A percentile compares a stretch with the other conserved stretches of the same genome.
These are phyloP conservation scores for Galerina marginata DNA, from an alignment of 768 basidiomycete genomes.

Conservation along the genomic window DNA sequence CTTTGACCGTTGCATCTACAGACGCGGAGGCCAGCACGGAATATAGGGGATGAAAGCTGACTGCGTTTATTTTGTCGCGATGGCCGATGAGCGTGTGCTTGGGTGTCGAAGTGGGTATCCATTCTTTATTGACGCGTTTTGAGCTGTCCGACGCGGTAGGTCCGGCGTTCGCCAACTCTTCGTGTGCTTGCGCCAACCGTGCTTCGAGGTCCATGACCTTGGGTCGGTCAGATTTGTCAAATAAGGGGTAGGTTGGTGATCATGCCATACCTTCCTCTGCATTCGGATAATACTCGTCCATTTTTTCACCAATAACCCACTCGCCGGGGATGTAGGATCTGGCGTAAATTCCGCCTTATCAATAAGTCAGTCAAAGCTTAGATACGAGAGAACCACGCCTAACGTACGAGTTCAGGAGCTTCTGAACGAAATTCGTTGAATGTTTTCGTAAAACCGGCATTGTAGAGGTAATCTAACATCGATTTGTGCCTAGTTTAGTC, in stretches of 20 bases:
- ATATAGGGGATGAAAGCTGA: slow-evolving; percentile 89
- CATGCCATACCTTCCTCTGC: slow-evolving; percentile 83
- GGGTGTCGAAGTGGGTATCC: slow-evolving; percentile 88
- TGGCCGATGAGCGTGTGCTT: slow-evolving; percentile 79
- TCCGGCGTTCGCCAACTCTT: slow-evolving; percentile 56
- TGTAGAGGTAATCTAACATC: slow-evolving; percentile 78
- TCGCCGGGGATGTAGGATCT: slow-evolving; percentile 86
- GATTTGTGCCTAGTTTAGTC: slow-evolving; percentile 66
- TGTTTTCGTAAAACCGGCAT: slow-evolving; percentile 66
- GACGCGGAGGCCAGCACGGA: slow-evolving; percentile 84
- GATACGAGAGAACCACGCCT: background rate
- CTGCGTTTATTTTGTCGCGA: slow-evolving; percentile 73
- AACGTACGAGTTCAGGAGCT: slow-evolving; percentile 32
- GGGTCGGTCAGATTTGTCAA: slow-evolving; percentile 9
- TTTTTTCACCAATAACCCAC: slow-evolving; percentile 93
- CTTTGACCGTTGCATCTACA: slow-evolving; percentile 89
- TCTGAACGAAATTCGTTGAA: slow-evolving; percentile 49
- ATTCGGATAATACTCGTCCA: slow-evolving; percentile 96
- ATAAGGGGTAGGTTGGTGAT: slow-evolving; percentile 6
- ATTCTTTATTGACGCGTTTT: slow-evolving; percentile 64
- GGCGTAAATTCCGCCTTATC: slow-evolving; percentile 66
- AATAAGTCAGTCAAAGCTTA: slow-evolving; percentile 29
- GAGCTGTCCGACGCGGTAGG: slow-evolving; percentile 60
- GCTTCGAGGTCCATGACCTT: slow-evolving; percentile 97
- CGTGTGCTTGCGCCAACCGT: slow-evolving; percentile 78